These are phyloP conservation scores for Penicillium flavigenum DNA, from an alignment of 495 filamentous ascomycete genomes.

Conservation along the genomic window DNA sequence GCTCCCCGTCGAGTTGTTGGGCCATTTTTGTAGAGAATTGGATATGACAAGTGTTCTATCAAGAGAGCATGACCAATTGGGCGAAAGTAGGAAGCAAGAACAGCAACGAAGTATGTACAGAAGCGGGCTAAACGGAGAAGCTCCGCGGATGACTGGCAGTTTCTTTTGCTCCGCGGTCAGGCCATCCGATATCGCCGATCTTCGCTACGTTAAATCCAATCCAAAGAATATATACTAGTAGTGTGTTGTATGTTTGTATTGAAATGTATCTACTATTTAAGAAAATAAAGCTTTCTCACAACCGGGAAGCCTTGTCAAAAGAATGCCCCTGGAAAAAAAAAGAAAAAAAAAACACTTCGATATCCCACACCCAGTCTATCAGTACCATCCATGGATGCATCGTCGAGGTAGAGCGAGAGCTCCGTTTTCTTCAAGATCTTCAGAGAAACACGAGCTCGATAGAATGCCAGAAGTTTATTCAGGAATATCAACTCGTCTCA, in stretches of 20 bases:
- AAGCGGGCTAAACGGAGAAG: constrained; percentile 13
- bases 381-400: neutral
- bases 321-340: neutral
- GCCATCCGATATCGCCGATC: constrained; percentile 31
- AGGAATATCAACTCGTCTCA: constrained; percentile 13
- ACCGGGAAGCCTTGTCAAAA: neutral
- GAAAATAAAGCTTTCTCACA: neutral
- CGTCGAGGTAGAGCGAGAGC: neutral
- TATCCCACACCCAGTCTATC: neutral
- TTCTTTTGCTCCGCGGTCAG: constrained; percentile 33
- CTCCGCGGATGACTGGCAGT: constrained; percentile 25
- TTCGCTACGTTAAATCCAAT: constrained; percentile 9
- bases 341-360: neutral
- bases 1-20: constrained; percentile 33
- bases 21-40: constrained; percentile 26
- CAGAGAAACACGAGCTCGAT: neutral
- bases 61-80: constrained; percentile 15
- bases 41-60: constrained; percentile 7
- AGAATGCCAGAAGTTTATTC: constrained; percentile 2
- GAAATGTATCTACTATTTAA: constrained; percentile 6
- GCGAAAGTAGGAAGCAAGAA: neutral
- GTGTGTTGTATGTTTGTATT: constrained; percentile 9
- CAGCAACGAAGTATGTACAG: neutral
- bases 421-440: neutral
- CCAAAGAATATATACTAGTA: neutral